phyloP scores from a whole-genome alignment of 2,329 filamentous ascomycete species.

The Fusarium sp. region DNA sequence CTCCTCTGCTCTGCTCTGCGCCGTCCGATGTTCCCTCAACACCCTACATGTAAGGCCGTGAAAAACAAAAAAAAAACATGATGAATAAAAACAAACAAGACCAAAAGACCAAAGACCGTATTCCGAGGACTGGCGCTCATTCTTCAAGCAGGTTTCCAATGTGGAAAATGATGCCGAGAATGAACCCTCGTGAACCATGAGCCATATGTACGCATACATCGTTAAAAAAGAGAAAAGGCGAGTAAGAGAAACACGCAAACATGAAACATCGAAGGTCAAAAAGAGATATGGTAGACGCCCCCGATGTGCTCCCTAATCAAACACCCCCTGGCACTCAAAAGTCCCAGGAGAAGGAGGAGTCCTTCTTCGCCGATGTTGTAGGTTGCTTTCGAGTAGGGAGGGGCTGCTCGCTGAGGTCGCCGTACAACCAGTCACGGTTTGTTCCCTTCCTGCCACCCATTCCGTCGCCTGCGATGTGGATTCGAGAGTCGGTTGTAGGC shows the following conservation, averaged over 20 bases:
- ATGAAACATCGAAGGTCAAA: neutral
- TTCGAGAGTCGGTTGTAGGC: constrained; percentile 51
- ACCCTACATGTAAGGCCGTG: constrained; percentile 21
- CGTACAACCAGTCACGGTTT: constrained; percentile 63
- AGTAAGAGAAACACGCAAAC: neutral
- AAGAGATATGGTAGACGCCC: neutral
- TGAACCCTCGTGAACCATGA: constrained; percentile 20
- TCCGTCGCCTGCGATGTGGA: constrained; percentile 66
- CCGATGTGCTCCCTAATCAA: constrained; percentile 6
- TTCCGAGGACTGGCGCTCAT: neutral
- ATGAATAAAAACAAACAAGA: constrained; percentile 19
- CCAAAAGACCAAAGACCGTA: constrained; percentile 8
- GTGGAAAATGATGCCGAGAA: constrained; percentile 16
- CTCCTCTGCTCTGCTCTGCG: constrained; percentile 3
- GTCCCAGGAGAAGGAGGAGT: constrained; percentile 57
- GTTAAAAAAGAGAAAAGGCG: neutral
- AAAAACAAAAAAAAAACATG: neutral
- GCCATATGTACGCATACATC: constrained; percentile 13
- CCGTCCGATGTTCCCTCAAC: constrained; percentile 16
- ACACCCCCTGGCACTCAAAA: constrained; percentile 47
- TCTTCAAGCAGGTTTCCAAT: constrained; percentile 20
- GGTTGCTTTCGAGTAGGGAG: constrained; percentile 51
- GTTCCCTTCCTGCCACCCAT: constrained; percentile 68
- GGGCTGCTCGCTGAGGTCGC: constrained; percentile 55
- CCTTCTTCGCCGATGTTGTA: constrained; percentile 48